A percentile compares a stretch with the other conserved stretches of the same genome.
Conservation (phyloP, 1,284 basidiomycete genomes). For the Singerocomus rubriflavus region DNA sequence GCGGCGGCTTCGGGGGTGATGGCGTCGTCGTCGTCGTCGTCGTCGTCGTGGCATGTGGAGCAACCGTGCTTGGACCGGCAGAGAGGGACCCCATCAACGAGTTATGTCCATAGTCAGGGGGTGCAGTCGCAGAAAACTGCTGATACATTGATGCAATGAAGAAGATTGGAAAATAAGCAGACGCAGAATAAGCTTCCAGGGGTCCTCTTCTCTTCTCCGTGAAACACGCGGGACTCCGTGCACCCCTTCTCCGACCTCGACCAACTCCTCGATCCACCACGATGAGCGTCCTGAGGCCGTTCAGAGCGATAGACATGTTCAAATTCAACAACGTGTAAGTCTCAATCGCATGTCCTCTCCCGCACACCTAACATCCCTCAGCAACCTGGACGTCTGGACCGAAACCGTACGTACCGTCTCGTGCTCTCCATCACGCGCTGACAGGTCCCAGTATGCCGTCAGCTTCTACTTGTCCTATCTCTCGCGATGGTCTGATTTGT, state of each 20-base stretch:
- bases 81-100: conserved; percentile 33
- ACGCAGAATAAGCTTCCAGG: conserved; percentile 27
- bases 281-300: conserved; percentile 83
- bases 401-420: conserved; percentile 65
- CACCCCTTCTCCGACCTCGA: conserved; percentile 12
- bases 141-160: conserved; percentile 34
- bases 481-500: conserved; percentile 87
- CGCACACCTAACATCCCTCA: conserved; percentile 31
- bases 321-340: conserved; percentile 85
- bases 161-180: conserved; percentile 26
- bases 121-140: conserved; percentile 35
- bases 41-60: conserved; percentile 33
- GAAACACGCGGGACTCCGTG: conserved; percentile 24
- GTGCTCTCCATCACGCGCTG: neutral
- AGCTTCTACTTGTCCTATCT: conserved; percentile 87
- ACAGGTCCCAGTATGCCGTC: conserved; percentile 65
- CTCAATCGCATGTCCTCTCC: neutral
- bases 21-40: conserved; percentile 1
- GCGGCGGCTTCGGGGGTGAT: conserved; percentile 34
- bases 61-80: conserved; percentile 34
- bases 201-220: conserved; percentile 19
- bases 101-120: conserved; percentile 35
- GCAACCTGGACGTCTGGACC: conserved; percentile 92
- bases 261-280: neutral
- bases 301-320: conserved; percentile 85